A percentile compares a stretch with the other conserved stretches of the same genome.
These are phyloP conservation scores for Sugiyamaella sp. DNA, from an alignment of 1,139 yeast genomes.

Conservation along the genomic window DNA sequence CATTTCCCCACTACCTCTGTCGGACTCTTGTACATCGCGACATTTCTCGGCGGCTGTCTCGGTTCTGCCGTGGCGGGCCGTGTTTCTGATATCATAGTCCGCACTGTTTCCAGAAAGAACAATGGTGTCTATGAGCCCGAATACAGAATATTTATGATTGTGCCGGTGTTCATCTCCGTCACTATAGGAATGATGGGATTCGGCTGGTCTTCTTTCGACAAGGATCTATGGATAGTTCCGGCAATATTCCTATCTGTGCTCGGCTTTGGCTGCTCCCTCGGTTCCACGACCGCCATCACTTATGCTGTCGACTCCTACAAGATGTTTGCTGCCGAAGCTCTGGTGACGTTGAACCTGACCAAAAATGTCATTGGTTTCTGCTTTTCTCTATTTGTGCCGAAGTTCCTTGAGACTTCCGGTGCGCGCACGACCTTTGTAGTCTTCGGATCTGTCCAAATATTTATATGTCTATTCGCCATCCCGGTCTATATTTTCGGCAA, in stretches of 20 bases:
- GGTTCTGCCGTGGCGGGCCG: conserved; percentile 61
- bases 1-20: conserved; percentile 52
- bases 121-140: conserved; percentile 66
- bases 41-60: conserved; percentile 60
- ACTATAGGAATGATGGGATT: conserved; percentile 62
- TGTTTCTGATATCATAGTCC: conserved; percentile 51
- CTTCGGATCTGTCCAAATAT: conserved; percentile 57
- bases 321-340: conserved; percentile 60
- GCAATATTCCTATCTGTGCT: conserved; percentile 58
- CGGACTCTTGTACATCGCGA: conserved; percentile 61
- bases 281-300: conserved; percentile 64
- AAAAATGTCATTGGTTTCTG: conserved; percentile 60
- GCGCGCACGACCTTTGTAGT: conserved; percentile 53
- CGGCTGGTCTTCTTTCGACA: conserved; percentile 58
- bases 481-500: conserved; percentile 63
- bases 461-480: conserved; percentile 53
- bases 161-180: conserved; percentile 53
- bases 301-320: conserved; percentile 62
- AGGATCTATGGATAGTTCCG: conserved; percentile 63
- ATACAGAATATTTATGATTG: conserved; percentile 57
- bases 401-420: conserved; percentile 50
- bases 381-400: conserved; percentile 59
- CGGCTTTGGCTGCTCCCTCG: conserved; percentile 62
- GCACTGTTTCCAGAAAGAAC: conserved; percentile 45
- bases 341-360: conserved; percentile 58